Evolutionary conservation across 345 rosid species (phyloP), one percentile per base, ranked within the genome.

Genomic region (Acer yangbiense): DNA sequence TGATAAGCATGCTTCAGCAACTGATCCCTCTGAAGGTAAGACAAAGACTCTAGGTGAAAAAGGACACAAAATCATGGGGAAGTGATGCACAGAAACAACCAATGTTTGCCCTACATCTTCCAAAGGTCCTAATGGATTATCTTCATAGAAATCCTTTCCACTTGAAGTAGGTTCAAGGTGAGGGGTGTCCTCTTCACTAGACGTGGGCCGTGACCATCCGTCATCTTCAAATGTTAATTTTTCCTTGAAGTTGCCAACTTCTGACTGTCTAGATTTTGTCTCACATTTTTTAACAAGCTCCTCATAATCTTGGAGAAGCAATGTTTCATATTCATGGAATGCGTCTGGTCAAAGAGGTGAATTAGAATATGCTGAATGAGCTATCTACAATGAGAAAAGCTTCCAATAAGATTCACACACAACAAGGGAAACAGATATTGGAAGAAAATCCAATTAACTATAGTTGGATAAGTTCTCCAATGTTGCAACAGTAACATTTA

Each of bases 311-410:
- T 91, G 99, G 79, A 88, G 91, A 87, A 95, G 99, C 87, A 95
- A 85, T 50, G 89, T 80, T 86, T 92, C 93, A 72, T 93, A 95
- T 81, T 95, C 99, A 66, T 65, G 89, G 82, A 89, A 95, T 54
- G 98, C 99, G 77, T 95, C 98, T 35, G 98, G 89, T 77, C 99
- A 98, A 68, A 93, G 82, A 82, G 99, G 99, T 65, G 97, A 95
- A 82, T 92, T 94, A 52, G 96, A 91, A 77, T 84, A 93, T 10
- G 85, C 87, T 66, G 96, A 91, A 82, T 95, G 98, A 81, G 96
- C 91, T 79, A 87, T 85, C 98, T 93, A 83, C 81, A 83, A 65
- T 50, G 78, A 74, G 48, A 25, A 62, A 69, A 68, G 27, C 52
- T 29, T 68, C 46, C 20, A 44, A 78, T 60, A 25, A 69, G 79